Evolutionary conservation across 257 asterid genomes (phyloP).

Genomic region (Coffea canephora): DNA sequence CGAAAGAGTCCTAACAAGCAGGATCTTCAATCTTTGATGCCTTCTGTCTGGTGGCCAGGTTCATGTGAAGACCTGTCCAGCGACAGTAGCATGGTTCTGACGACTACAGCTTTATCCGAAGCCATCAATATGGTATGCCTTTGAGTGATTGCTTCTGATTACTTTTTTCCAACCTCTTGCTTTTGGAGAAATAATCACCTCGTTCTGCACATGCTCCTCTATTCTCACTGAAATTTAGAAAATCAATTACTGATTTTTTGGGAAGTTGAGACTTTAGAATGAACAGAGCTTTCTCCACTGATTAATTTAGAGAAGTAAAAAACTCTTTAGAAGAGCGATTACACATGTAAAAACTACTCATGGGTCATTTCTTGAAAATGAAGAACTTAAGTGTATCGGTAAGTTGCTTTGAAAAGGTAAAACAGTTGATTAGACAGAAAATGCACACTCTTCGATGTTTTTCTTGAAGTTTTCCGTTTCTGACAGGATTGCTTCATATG

Average conservation of each 20-base stretch:
- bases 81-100: conserved; percentile 80
- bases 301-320: not conserved
- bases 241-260: not conserved
- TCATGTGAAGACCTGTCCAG: conserved; percentile 71
- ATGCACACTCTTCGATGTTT: not conserved
- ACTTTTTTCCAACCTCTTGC: conserved; percentile 4
- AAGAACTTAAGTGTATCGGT: not conserved
- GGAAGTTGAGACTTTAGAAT: not conserved
- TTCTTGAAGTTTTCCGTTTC: not conserved
- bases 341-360: not conserved
- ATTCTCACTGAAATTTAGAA: not conserved
- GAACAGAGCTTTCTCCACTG: not conserved
- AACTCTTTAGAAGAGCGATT: not conserved
- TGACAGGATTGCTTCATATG: not conserved
- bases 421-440: not conserved
- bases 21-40: conserved; percentile 84
- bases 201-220: too few relatives aligned
- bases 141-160: not conserved
- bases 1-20: conserved; percentile 79
- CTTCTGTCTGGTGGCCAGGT: conserved; percentile 97
- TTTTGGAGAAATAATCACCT: not conserved
- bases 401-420: not conserved
- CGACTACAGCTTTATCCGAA: conserved; percentile 85
- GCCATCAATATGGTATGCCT: conserved; percentile 66
- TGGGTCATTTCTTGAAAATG: not conserved